A percentile compares a stretch with the other conserved stretches of the same genome.
Evolutionary conservation across 441 rosid genomes (phyloP).

Genomic region (Viola pubescens): DNA sequence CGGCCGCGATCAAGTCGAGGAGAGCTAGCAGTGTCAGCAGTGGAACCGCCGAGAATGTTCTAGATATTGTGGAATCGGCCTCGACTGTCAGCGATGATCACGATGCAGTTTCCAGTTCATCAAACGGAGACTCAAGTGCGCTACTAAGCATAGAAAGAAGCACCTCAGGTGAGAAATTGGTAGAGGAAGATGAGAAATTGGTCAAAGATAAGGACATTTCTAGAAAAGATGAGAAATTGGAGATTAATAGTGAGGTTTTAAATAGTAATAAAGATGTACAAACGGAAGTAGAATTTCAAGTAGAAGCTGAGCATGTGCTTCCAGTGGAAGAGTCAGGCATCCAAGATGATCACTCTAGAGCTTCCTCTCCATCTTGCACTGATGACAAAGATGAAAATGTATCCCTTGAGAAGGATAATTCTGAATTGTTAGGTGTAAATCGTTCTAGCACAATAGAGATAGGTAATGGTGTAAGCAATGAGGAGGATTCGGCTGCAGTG

Average conservation of each 20-base stretch:
- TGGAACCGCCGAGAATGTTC: slow-evolving; percentile 28
- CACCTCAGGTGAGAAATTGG: slow-evolving; percentile 23
- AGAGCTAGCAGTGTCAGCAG: slow-evolving; percentile 39
- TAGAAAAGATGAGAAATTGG: slow-evolving; percentile 16
- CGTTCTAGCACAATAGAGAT: slow-evolving; percentile 20
- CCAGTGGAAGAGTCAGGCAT: no score
- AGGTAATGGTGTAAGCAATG: slow-evolving; percentile 26
- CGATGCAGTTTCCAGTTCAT: slow-evolving; percentile 30
- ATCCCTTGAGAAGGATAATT: neutral
- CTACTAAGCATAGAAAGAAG: slow-evolving; percentile 22
- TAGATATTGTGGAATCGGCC: slow-evolving; percentile 29
- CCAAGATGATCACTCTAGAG: neutral
- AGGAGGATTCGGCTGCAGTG: slow-evolving; percentile 23
- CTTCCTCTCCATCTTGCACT: slow-evolving; percentile 16
- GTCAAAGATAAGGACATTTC: slow-evolving; percentile 9
- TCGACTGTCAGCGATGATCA: slow-evolving; percentile 34
- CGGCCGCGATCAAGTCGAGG: slow-evolving; percentile 85
- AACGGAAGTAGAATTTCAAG: no score
- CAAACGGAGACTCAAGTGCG: slow-evolving; percentile 34
- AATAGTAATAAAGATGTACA: slow-evolving; percentile 7
- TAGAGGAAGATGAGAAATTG: slow-evolving; percentile 16
- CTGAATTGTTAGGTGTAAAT: slow-evolving; percentile 17
- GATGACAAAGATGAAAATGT: slow-evolving; percentile 17
- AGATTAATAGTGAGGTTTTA: slow-evolving; percentile 11
- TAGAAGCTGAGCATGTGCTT: no score